Base-by-base conservation (phyloP, 2,329 filamentous ascomycete genomes). In the Moelleriella libera region DNA sequence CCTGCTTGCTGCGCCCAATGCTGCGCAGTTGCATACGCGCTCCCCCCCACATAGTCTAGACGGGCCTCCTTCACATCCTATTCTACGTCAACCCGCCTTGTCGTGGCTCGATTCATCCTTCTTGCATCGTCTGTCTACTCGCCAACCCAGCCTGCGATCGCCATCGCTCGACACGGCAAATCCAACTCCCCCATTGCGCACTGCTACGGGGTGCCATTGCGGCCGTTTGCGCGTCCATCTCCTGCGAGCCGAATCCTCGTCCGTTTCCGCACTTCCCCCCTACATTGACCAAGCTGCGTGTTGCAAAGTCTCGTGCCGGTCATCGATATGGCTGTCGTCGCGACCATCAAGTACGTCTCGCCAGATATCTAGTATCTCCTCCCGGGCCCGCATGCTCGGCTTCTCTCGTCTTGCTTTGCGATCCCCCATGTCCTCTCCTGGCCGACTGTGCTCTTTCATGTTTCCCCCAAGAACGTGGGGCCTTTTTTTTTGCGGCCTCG, bases 271-370 rank as follows among this genome's bases (percentile, higher is more conserved):
- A 21, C 21, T 21, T 21, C 21, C 21, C 21, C 34, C 34, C 4
- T 12, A 12, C 12, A 8, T 37, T 12, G 34, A 37, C 34, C 34
- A 12, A 37, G 34, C 34, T 37, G 34, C 34, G 12, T 12, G 34
- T 12, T 21, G 21, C 21, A 21, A 21, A 21, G 21, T 21, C 21
- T 21, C 3, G 21, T 21, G 21, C 21, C 21, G 21, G 58, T 57
- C 62, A 58, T 57, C 59, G 66, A 60, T 65, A 75, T 69, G 63
- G 75, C 78, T 70, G 75, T 78, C 59, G 75, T 78, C 66, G 75
- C 75, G 70, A 80, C 76, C 58, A 80, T 80, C 67, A 80, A 80
- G 76, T 80, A 68, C 5, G 40, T 42, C 8, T 42, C 8, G n/a
- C 40, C n/a, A 10, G 14, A 37, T 37, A 9, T 37, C 9, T 2